Evolutionary conservation across 495 filamentous ascomycete genomes (phyloP), one percentile per base, ranked within the genome.

Genomic region (Talaromyces liani): DNA sequence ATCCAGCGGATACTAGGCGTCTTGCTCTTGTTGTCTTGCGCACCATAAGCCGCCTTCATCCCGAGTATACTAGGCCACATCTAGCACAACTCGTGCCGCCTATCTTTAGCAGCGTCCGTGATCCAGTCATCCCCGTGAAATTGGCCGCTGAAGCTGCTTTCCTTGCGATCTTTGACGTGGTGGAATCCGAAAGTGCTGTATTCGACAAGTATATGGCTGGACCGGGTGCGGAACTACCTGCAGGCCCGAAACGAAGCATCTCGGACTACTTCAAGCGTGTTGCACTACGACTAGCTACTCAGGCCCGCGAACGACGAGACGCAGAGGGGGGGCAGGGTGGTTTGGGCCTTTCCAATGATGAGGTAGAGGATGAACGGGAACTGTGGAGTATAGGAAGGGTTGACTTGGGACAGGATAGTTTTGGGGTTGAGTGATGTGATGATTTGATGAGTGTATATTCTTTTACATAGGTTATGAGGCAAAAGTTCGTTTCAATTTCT

Each of bases 211-310:
- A 92, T 69, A 86, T 98, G 72, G 76, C 83, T 4, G 83, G 82
- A 14, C 77, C 84, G 36, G 83, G 86, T 20, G 67, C 77, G 58
- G 85, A 84, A 0, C 73, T 96, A 36, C 78, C 84, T 3, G 78
- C 89, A 0, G 87, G 82, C 8, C 84, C 83, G 33, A 95, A 95
- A 82, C 79, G 94, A 62, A 93, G 90, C 71, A 97, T 98, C 91
- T 84, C 88, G 53, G 94, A 98, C 69, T 98, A 98, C 77, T 98
- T 98, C 78, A 97, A 96, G 81, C 82, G 95, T 16, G 87, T 98
- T 51, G 91, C 90, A 14, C 73, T 96, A 62, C 82, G 92, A 67
- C 75, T 98, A 20, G 93, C 87, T 2, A 84, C 75, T 60, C 94
- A 97, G 72, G 91, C 91, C 0, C 82, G 91, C 65, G 94, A 98